Evolutionary conservation across 371 early-diverging fungal species (phyloP).

Genomic region (Rhizopus delemar): DNA sequence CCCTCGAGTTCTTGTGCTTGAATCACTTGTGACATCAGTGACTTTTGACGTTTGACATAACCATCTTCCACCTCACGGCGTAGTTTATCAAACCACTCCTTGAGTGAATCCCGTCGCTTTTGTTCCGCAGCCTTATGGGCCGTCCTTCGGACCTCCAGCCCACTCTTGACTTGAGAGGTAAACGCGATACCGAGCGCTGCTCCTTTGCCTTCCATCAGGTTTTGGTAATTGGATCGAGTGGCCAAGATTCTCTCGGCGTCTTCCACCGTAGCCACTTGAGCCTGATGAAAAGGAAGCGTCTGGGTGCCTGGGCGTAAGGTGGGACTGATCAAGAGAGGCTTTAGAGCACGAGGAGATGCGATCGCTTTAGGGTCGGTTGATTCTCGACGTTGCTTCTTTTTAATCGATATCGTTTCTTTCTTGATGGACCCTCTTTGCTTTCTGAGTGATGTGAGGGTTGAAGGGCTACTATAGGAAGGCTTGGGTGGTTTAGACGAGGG

Average conservation of each 20-base stretch:
- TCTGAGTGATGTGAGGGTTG: not conserved
- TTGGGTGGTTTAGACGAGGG: too few relatives aligned
- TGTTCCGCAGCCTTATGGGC: slow-evolving; percentile 94
- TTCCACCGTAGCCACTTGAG: slow-evolving; percentile 16
- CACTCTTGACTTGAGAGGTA: slow-evolving; percentile 67
- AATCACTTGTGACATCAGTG: slow-evolving; percentile 27
- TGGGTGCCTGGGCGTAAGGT: slow-evolving; percentile 29
- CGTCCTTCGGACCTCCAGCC: slow-evolving; percentile 72
- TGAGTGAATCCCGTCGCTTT: slow-evolving; percentile 87
- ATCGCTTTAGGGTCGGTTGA: slow-evolving; percentile 18
- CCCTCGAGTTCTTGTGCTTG: slow-evolving; percentile 26
- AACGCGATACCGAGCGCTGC: slow-evolving; percentile 74
- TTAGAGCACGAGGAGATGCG: slow-evolving; percentile 45
- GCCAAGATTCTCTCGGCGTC: slow-evolving; percentile 63
- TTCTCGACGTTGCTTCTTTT: slow-evolving; percentile 29
- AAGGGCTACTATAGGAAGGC: not conserved
- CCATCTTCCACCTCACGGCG: slow-evolving; percentile 70
- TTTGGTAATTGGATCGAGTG: slow-evolving; percentile 84
- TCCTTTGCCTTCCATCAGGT: slow-evolving; percentile 79
- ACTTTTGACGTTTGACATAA: slow-evolving; percentile 42
- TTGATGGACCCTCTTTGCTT: not conserved
- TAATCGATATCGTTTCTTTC: not conserved
- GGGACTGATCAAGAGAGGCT: slow-evolving; percentile 51
- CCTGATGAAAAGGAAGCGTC: slow-evolving; percentile 7
- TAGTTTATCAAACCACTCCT: slow-evolving; percentile 79